Evolutionary conservation across 2,329 filamentous ascomycete genomes (phyloP), one percentile per base, ranked within the genome.

Genomic region (Colletotrichum eremochloae): DNA sequence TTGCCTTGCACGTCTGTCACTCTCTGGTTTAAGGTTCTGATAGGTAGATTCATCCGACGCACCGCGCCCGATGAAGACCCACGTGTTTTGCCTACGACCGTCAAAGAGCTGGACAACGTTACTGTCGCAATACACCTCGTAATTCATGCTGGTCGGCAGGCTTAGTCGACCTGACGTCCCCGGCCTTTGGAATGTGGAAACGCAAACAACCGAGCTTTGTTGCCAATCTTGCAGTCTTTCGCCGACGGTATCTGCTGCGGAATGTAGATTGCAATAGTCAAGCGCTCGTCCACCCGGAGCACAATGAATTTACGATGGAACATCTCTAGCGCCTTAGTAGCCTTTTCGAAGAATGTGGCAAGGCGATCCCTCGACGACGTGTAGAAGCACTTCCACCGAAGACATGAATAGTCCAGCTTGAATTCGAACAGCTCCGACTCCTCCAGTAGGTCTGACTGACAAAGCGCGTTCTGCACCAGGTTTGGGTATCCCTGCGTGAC

Each of bases 241-340:
- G 79, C 75, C 42, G 66, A 74, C 24, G 75, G 76, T 15, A 83
- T 77, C 71, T 81, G 80, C 65, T 76, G 71, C 9, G 83, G 82
- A 20, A 84, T 75, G 68, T 84, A 84, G 40, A 84, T 80, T 18
- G 79, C 82, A 12, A 84, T 46, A 1, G 80, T 81, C 18, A 84
- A 74, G 15, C 83, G 78, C 24, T 83, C 79, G 67, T 82, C 76
- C 20, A 81, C 75, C 6, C 68, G 76, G 36, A 84, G 75, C 14
- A 84, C 71, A 48, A 85, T 79, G 2, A 85, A 74, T 71, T 83
- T 85, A 46, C 79, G 79, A 67, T 84, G 81, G 69, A 84, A 84
- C 0, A 78, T 56, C 29, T 80, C 80, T 9, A 84, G 40, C 15
- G 40, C 40, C 40, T 42, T 42, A 3, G 40, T 42, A 3, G 12